Percentiles rank a stretch among this genome's conserved stretches.
These are phyloP conservation scores for Aspergillus sparsus DNA, from an alignment of 495 filamentous ascomycete species.

Conservation along the genomic window DNA sequence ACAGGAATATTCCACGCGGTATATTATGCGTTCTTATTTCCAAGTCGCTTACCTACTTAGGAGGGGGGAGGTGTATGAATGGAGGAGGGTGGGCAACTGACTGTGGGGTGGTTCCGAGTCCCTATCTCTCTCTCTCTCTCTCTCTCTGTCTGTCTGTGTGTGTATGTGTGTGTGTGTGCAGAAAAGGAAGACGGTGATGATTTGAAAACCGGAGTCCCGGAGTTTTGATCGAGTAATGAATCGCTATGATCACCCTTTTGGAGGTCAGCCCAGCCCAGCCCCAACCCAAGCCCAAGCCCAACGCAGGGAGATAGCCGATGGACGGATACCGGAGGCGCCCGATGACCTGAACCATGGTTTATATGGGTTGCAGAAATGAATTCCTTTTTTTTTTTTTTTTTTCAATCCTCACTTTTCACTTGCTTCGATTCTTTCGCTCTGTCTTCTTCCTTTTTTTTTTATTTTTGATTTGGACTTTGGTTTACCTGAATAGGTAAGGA, in stretches of 20 bases:
- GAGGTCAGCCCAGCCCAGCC: too few relatives aligned
- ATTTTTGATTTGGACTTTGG: background rate
- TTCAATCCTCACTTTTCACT: background rate
- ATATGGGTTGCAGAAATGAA: background rate
- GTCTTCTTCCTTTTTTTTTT: background rate
- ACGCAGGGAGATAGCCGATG: conserved; percentile 22
- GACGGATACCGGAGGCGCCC: conserved; percentile 30
- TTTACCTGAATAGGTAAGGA: conserved; percentile 18
- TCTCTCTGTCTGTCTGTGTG: too few relatives aligned
- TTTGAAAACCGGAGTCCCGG: too few relatives aligned
- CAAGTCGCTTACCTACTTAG: too few relatives aligned
- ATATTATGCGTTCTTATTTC: too few relatives aligned
- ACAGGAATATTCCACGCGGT: too few relatives aligned
- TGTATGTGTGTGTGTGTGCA: too few relatives aligned
- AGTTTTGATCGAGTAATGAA: conserved; percentile 33
- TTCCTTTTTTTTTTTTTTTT: background rate
- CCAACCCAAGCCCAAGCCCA: background rate
- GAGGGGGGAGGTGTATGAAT: too few relatives aligned
- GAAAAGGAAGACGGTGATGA: too few relatives aligned
- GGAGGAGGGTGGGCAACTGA: too few relatives aligned
- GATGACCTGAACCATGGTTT: conserved; percentile 23
- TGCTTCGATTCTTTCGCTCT: background rate
- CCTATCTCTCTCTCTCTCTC: too few relatives aligned
- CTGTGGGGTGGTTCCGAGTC: too few relatives aligned
- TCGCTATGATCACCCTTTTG: background rate